These are phyloP conservation scores for Candida glucosophila DNA, from an alignment of 1,139 yeast genomes.

Conservation along the genomic window DNA sequence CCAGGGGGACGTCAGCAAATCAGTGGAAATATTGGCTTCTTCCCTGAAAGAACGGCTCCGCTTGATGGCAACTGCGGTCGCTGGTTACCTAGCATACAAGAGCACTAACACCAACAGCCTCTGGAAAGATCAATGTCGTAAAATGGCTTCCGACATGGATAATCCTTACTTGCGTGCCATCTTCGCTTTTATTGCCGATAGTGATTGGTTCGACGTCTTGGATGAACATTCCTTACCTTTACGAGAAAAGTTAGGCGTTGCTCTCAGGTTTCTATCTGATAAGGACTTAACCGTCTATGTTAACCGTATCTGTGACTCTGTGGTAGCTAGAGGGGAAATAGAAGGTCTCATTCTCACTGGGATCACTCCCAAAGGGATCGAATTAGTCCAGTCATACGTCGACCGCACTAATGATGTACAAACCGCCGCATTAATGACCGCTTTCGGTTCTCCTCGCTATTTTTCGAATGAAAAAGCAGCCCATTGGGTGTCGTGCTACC, in stretches of 20 bases:
- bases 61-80: conserved; percentile 87
- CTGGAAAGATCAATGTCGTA: conserved; percentile 91
- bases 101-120: conserved; percentile 58
- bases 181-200: conserved; percentile 89
- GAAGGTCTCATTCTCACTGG: conserved; percentile 92
- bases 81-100: conserved; percentile 80
- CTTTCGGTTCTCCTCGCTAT: conserved; percentile 79
- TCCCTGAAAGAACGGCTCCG: conserved; percentile 57
- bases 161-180: conserved; percentile 87
- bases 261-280: conserved; percentile 76
- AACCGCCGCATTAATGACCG: conserved; percentile 75
- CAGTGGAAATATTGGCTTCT: conserved; percentile 60
- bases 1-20: conserved; percentile 78
- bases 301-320: conserved; percentile 61
- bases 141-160: conserved; percentile 77
- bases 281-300: conserved; percentile 63
- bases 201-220: conserved; percentile 93
- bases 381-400: conserved; percentile 77
- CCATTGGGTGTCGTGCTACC: conserved; percentile 70
- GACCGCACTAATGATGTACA: conserved; percentile 89
- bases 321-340: conserved; percentile 69
- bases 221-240: conserved; percentile 86
- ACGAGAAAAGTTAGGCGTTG: conserved; percentile 84
- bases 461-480: conserved; percentile 63
- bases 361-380: conserved; percentile 73